Percentiles rank a stretch among this genome's conserved stretches.
These are phyloP conservation scores for Clonostachys sp. DNA, from an alignment of 2,329 filamentous ascomycete species.

Conservation along the genomic window DNA sequence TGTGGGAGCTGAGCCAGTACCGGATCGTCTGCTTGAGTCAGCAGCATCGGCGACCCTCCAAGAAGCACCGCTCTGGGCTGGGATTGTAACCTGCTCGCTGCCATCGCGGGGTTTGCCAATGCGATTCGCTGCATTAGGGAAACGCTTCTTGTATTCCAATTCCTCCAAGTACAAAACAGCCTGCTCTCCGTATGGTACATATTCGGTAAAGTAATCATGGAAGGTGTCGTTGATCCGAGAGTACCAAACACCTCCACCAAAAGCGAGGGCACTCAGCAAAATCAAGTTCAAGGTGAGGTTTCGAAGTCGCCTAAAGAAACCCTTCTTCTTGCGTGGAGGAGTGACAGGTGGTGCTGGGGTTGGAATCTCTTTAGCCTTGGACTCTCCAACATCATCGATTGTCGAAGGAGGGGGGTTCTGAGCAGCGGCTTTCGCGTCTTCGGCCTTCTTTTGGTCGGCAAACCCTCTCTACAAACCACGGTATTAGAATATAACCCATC, in stretches of 20 bases:
- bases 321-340: constrained; percentile 50
- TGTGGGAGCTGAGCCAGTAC: constrained; percentile 43
- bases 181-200: constrained; percentile 90
- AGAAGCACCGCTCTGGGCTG: constrained; percentile 78
- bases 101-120: constrained; percentile 45
- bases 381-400: constrained; percentile 13
- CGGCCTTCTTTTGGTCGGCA: neutral
- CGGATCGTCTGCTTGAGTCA: constrained; percentile 53
- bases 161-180: constrained; percentile 95
- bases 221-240: constrained; percentile 94
- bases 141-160: constrained; percentile 84
- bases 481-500: too few relatives aligned
- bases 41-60: constrained; percentile 68
- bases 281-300: constrained; percentile 74
- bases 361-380: constrained; percentile 10
- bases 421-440: constrained; percentile 3
- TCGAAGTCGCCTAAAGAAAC: constrained; percentile 67
- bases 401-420: constrained; percentile 3
- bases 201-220: constrained; percentile 99
- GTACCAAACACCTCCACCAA: constrained; percentile 86
- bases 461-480: too few relatives aligned
- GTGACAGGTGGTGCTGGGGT: constrained; percentile 28
- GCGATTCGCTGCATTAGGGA: constrained; percentile 46
- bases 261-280: constrained; percentile 72
- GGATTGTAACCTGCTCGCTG: constrained; percentile 74